phyloP scores from a whole-genome alignment of 169 alveolate species.

The Eimeria praecox region DNA sequence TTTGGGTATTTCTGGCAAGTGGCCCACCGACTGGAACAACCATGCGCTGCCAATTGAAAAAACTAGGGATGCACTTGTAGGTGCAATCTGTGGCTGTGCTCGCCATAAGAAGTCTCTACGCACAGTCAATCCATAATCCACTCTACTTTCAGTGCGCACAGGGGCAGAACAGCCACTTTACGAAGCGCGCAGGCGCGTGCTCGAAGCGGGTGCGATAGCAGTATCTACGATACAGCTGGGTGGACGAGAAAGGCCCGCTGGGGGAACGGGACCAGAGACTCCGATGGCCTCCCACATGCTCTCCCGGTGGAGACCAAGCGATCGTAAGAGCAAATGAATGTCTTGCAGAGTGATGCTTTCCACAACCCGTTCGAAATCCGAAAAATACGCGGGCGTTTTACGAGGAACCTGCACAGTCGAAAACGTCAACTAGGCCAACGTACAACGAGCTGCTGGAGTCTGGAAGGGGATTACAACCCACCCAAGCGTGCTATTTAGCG shows the following conservation, averaged over 20 bases:
- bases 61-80: neutral
- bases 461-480: neutral
- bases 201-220: slow-evolving; percentile 13
- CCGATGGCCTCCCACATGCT: slow-evolving; percentile 78
- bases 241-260: slow-evolving; percentile 51
- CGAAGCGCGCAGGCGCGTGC: slow-evolving; percentile 37
- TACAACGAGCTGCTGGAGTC: neutral
- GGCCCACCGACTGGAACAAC: neutral
- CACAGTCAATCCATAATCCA: neutral
- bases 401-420: slow-evolving; percentile 68
- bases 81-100: neutral
- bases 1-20: neutral
- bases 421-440: neutral
- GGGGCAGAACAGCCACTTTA: neutral
- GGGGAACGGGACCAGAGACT: slow-evolving; percentile 77
- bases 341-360: slow-evolving; percentile 76
- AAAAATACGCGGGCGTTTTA: slow-evolving; percentile 52
- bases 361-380: slow-evolving; percentile 66
- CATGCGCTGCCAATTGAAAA: neutral
- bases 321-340: slow-evolving; percentile 52
- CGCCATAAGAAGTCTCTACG: neutral
- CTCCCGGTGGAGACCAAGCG: slow-evolving; percentile 71
- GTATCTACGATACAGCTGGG: neutral
- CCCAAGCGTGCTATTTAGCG: neutral
- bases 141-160: neutral